These are phyloP conservation scores for Triangularia setosa DNA, from an alignment of 2,329 filamentous ascomycete species.

Conservation along the genomic window DNA sequence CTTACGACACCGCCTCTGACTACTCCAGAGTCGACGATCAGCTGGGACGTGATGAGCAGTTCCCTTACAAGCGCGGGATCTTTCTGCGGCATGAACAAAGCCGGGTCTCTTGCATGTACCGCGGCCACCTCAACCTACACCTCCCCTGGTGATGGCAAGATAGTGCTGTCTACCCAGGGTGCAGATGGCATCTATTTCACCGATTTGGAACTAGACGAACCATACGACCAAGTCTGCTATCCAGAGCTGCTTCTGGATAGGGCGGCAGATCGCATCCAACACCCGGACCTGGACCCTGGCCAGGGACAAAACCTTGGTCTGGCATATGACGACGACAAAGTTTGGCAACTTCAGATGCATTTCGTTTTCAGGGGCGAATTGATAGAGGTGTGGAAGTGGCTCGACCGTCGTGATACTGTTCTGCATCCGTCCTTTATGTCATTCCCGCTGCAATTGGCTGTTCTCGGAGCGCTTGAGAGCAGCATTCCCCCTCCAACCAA, in stretches of 20 bases:
- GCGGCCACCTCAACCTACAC: background rate
- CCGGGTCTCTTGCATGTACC: background rate
- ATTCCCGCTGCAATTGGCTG: background rate
- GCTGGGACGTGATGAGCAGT: background rate
- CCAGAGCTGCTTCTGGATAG: background rate
- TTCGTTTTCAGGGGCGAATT: background rate
- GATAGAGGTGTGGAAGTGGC: background rate
- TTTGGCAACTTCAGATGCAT: background rate
- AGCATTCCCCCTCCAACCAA: background rate
- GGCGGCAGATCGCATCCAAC: background rate
- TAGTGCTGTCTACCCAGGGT: background rate
- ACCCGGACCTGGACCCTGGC: background rate
- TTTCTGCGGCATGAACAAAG: background rate
- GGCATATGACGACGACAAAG: background rate
- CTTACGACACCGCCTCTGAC: background rate
- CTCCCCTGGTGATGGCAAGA: background rate
- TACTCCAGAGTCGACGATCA: background rate
- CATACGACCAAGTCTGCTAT: background rate
- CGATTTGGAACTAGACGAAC: background rate
- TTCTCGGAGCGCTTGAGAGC: background rate
- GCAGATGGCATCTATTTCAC: background rate
- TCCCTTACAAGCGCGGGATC: background rate
- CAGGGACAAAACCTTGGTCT: background rate
- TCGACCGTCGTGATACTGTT: background rate
- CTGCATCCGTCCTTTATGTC: background rate